Conservation (phyloP, 108 stramenopile genomes). For the Nitzschia inconspicua region DNA sequence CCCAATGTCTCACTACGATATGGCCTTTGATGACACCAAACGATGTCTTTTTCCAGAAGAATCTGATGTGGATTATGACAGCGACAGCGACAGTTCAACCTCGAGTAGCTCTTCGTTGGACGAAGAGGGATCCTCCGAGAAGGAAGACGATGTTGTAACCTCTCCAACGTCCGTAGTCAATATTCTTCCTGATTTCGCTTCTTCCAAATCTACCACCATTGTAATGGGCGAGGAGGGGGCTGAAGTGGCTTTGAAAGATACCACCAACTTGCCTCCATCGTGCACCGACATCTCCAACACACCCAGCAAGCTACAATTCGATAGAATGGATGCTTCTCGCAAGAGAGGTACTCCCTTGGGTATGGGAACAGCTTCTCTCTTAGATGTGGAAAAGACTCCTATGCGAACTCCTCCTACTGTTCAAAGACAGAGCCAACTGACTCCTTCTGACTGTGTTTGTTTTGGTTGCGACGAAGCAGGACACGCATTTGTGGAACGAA, state of each 20-base stretch:
- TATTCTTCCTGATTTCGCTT: neutral
- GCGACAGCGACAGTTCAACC: too few species aligned
- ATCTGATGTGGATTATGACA: neutral
- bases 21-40: constrained; percentile 8
- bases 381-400: constrained; percentile 18
- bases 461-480: neutral
- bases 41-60: constrained; percentile 21
- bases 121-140: neutral
- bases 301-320: too few species aligned
- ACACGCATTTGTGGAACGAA: constrained; percentile 4
- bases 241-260: constrained; percentile 12
- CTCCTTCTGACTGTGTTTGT: constrained; percentile 1
- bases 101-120: too few species aligned
- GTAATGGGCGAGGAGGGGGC: constrained; percentile 29
- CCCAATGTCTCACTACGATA: neutral
- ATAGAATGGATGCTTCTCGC: too few species aligned
- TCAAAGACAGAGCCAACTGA: neutral
- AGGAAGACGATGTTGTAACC: neutral
- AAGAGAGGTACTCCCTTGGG: too few species aligned
- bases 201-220: too few species aligned
- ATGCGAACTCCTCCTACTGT: constrained; percentile 1
- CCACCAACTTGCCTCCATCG: too few species aligned
- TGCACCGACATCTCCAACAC: too few species aligned
- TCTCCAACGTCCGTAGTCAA: constrained; percentile 9
- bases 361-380: neutral